Base-by-base conservation (phyloP, 306 rosid species). In the Castanopsis chinensis region DNA sequence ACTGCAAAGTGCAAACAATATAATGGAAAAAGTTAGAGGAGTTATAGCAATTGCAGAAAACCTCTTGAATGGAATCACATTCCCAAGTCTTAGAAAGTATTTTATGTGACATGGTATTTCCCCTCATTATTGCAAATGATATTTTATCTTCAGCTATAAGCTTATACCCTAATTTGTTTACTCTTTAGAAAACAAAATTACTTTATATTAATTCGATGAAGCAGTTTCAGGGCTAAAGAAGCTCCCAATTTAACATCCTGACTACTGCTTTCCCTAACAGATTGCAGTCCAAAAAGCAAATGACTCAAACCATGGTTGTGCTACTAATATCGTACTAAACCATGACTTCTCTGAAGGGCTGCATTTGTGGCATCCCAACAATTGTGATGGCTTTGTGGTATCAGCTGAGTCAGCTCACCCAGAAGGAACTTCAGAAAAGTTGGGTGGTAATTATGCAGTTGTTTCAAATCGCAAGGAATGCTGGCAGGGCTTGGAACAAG, bases 401-500 rank as follows among this genome's bases (percentile, higher is more conserved):
- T 85, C 94, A 23, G 83, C 86, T 5, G 72, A 81, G 73, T 74
- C 89, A 33, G 87, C 81, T 41, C 30, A 81, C 86, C 82, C 67
- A 41, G 80, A 83, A 51, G 91, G 78, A 63, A 27, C 45, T 45
- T 76, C 81, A 18, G 71, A 61, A 61, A 81, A 58, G 56, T 74
- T 71, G 3, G 75, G 57, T 27, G 78, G 80, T 28, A 88, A 80
- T 55, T 87, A 87, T 81, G 97, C 87, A 45, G 94, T 93, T 82
- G 92, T 91, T 27, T 81, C 88, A 0, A 70, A 92, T 65, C 89
- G 98, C 27, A 88, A 82, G 27, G 96, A 93, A 86, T 77, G 92
- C 80, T 96, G 99, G 99, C 99, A 96, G 81, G 99, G 99, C 37
- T 88, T 89, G 73, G 99, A 90, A 86, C 99, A 93, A 86, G 96